Base-by-base conservation (phyloP, 345 rosid species). In the Cardamine resedifolia region DNA sequence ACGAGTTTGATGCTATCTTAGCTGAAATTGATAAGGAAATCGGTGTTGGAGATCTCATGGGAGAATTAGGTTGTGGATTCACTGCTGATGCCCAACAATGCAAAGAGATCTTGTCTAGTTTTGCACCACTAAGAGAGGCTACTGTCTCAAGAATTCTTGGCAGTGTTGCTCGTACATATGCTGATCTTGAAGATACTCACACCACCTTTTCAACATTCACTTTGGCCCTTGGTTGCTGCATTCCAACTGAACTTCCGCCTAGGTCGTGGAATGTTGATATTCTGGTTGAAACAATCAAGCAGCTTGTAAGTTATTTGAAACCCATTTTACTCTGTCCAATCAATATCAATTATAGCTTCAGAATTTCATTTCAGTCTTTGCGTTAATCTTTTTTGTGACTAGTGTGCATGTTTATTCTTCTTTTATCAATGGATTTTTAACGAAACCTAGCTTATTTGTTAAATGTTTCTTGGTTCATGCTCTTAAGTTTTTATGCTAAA, bases 1-100 rank as follows among this genome's bases (percentile, higher is more conserved):
- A 78, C 74, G 96, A 94, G 66, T 87, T 94, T 83, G 89, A 94
- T 79, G 84, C 51, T 27, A 83, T 94, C 66, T 77, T 94, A 78
- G 87, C 85, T 18, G 98, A 94, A 57, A 94, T 94, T 81, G 86
- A 91, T 79, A 81, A 87, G 83, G 97, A 94, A 78, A 79, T 81
- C 72, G 76, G 84, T 75, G 77, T 87, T 77, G 96, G 90, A 47
- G 97, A 88, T 75, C 77, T 89, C 53, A 80, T 91, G 81, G 89
- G 79, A 83, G 97, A 94, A 76, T 74, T 94, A 65, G 98, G 98
- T 64, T 91, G 83, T 80, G 97, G 91, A 45, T 84, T 92, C 86
- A 88, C 98, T 2, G 77, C 80, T 81, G 96, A 87, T 79, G 80
- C 70, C 58, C 34, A 78, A 41, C 95, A 82, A 27, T 94, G 97